Evolutionary conservation across 345 rosid genomes (phyloP), one percentile per base, ranked within the genome.

Genomic region (Euphorbia lathyris): DNA sequence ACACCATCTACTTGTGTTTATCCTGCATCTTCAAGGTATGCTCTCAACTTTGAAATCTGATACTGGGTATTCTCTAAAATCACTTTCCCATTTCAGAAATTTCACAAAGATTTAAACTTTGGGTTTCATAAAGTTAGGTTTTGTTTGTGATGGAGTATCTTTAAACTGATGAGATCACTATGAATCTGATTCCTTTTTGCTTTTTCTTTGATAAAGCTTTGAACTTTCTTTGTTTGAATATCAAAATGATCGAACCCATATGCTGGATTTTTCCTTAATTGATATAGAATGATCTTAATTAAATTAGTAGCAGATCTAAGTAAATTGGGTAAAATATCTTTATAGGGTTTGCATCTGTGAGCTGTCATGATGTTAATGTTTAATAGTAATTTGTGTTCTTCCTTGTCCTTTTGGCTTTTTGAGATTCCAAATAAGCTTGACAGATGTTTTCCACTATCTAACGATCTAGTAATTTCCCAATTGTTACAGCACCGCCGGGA

Each of bases 301-400:
- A n/a, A n/a, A n/a, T n/a, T n/a, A n/a, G n/a, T n/a, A 62, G 36
- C 14, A 73, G 74, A 80, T 75, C 81, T 55, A 56, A 23, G 17
- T 45, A 45, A 45, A 45, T 7, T 58, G 61, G n/a, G 17, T 36
- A 29, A 62, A 53, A n/a, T 4, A 23, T 43, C 27, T 48, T 32
- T 34, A 48, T 0, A 3, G 67, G 72, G 19, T 11, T 17, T 25
- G 9, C 34, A 29, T 47, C 9, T 34, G 25, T 73, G 79, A 78
- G 76, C 78, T 82, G 85, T 56, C 70, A 19, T 52, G 84, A 78
- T 55, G 84, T 78, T 63, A 84, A 79, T 74, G 7, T 34, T 34
- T 34, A 34, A 40, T 78, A 26, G 62, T 55, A 20, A 42, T 61
- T 74, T 63, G 36, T 69, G 43, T 23, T 9, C 20, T 34, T 11